Evolutionary conservation across 2,329 filamentous ascomycete genomes (phyloP), one percentile per base, ranked within the genome.

Genomic region (Colletotrichum lupini): DNA sequence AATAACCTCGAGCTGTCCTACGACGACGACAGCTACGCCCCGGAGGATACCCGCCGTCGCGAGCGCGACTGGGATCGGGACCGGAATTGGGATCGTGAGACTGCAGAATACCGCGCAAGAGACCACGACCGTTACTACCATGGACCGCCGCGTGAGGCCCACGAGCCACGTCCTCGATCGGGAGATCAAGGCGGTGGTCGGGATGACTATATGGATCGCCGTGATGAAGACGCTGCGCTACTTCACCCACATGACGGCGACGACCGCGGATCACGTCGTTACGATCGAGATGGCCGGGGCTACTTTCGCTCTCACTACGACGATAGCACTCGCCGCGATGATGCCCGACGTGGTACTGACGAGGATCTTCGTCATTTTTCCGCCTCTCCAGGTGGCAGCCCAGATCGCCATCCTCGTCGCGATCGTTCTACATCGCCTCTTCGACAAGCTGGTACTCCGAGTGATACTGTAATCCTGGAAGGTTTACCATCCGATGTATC

Each of bases 381-480:
- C 55, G 5, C 64, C 65, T 67, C 72, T 72, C 46, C 67, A 74
- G 68, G 68, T 74, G 62, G 68, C 67, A 74, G 67, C 67, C 57
- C 74, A 71, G 63, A 26, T 72, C 67, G 72, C 28, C 30, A 74
- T 74, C 30, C 68, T 72, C 68, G 68, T 73, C 71, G 71, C 71
- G 71, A 73, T 73, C 66, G 74, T 61, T 73, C 73, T 69, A 24
- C 65, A 73, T 75, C 74, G 74, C 83, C 79, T 42, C 79, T 75
- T 42, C 80, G 79, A 61, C 82, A 84, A 59, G 82, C 83, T 32
- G 84, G 84, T 61, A 78, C 77, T 70, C 86, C 87, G 37, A 87
- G 83, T 75, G 84, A 87, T 74, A 89, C 86, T 42, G 82, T 90
- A 64, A 88, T 90, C 66, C 81, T 91, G 56, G 88, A 91, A 77